Conservation (phyloP, 345 rosid species). For the Bruguiera sexangula region DNA sequence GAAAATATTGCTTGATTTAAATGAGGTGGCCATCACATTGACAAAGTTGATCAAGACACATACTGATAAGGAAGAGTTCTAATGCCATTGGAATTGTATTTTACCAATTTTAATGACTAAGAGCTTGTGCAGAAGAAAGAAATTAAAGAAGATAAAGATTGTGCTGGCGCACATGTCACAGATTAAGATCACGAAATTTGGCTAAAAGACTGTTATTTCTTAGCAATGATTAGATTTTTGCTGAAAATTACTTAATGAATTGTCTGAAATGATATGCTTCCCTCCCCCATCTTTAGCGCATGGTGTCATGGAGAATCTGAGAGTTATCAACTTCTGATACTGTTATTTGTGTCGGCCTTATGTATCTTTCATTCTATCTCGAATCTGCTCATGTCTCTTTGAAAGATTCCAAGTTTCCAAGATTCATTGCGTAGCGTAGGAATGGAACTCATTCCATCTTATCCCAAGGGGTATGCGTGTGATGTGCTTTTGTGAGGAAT, state of each 20-base stretch:
- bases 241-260: constrained; percentile 4
- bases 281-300: background rate
- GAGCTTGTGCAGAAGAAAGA: no score
- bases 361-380: background rate
- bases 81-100: constrained; percentile 11
- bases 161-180: no score
- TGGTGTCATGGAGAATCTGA: background rate
- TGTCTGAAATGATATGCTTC: background rate
- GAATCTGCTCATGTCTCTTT: constrained; percentile 12
- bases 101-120: no score
- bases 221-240: constrained; percentile 8
- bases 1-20: constrained; percentile 11
- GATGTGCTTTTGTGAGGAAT: constrained; percentile 4
- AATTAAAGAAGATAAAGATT: no score
- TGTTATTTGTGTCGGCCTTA: background rate
- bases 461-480: background rate
- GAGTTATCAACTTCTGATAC: background rate
- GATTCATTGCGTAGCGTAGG: constrained; percentile 19
- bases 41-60: constrained; percentile 16
- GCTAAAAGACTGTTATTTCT: background rate
- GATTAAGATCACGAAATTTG: no score
- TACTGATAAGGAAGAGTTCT: constrained; percentile 12
- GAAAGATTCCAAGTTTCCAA: constrained; percentile 11
- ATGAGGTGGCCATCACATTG: constrained; percentile 17
- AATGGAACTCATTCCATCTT: constrained; percentile 10